These are phyloP conservation scores for Amanita inopinata DNA, from an alignment of 768 basidiomycete species.

Conservation along the genomic window DNA sequence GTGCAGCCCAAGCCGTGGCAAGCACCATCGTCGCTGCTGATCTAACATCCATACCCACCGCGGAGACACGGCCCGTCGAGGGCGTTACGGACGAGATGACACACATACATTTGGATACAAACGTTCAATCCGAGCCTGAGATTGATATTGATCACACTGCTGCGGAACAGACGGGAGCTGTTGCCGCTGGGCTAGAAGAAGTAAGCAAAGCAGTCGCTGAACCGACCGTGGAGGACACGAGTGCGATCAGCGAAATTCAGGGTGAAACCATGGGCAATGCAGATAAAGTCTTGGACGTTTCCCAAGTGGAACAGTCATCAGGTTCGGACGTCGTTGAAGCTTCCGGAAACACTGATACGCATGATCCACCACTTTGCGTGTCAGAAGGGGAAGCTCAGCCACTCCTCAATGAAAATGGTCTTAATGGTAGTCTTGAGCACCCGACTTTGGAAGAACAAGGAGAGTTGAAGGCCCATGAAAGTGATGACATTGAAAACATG, in stretches of 20 bases:
- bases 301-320: not conserved
- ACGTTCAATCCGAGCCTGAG: not conserved
- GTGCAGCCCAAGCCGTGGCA: conserved; percentile 17
- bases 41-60: too few relatives aligned
- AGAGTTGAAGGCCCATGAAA: conserved; percentile 9
- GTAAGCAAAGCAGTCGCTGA: not conserved
- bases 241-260: conserved; percentile 5
- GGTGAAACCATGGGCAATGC: not conserved
- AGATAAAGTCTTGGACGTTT: not conserved
- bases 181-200: not conserved
- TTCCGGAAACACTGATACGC: not conserved
- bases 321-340: not conserved
- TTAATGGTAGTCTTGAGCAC: too few relatives aligned
- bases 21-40: conserved; percentile 9
- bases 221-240: not conserved
- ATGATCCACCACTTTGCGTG: not conserved
- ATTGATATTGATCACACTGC: not conserved
- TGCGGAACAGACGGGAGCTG: conserved; percentile 6
- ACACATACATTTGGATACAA: not conserved
- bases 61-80: too few relatives aligned
- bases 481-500: conserved; percentile 50
- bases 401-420: too few relatives aligned
- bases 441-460: not conserved
- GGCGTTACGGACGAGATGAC: not conserved
- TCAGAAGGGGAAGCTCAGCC: not conserved